Evolutionary conservation across 2,329 filamentous ascomycete species (phyloP), one percentile per base, ranked within the genome.

Genomic region (Colletotrichum truncatum): DNA sequence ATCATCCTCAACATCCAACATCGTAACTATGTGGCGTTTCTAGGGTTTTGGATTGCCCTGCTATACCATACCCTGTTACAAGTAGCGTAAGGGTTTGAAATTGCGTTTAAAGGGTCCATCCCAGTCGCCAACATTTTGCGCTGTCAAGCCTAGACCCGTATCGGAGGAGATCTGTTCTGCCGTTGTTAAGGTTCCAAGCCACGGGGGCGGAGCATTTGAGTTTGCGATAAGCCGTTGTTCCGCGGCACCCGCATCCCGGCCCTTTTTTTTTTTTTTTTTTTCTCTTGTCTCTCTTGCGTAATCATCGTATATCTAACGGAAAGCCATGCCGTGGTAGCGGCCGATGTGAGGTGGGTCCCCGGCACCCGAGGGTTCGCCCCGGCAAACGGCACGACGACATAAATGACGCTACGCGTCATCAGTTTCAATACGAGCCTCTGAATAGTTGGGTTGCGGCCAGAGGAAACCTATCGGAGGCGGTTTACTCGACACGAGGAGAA

Each of bases 91-190:
- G 32, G 21, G 26, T 54, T 52, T 12, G 38, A 23, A 30, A 30
- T 38, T 36, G 23, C 28, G 21, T 16, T 25, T 53, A 30, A 32
- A 59, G 55, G 61, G 54, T 30, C 53, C 41, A 61, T 41, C 48
- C 56, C 48, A n/a, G 62, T 48, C 56, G 25, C 62, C 18, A 34
- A 11, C n/a, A n/a, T n/a, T n/a, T n/a, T n/a, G n/a, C n/a, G n/a
- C n/a, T n/a, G n/a, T n/a, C n/a, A n/a, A n/a, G n/a, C n/a, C n/a
- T n/a, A n/a, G n/a, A n/a, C n/a, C 14, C 16, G 7, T 16, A 8
- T 23, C 46, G 46, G 55, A 34, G 32, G 30, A 32, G n/a, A 39
- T 49, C 32, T 12, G 26, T 53, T 32, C 52, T 55, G 48, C 25
- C 32, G 34, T 34, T 25, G 28, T 6, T 16, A 9, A n/a, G 18